Evolutionary conservation across 345 rosid species (phyloP), one percentile per base, ranked within the genome.

Genomic region (Lenwebbia sp.): DNA sequence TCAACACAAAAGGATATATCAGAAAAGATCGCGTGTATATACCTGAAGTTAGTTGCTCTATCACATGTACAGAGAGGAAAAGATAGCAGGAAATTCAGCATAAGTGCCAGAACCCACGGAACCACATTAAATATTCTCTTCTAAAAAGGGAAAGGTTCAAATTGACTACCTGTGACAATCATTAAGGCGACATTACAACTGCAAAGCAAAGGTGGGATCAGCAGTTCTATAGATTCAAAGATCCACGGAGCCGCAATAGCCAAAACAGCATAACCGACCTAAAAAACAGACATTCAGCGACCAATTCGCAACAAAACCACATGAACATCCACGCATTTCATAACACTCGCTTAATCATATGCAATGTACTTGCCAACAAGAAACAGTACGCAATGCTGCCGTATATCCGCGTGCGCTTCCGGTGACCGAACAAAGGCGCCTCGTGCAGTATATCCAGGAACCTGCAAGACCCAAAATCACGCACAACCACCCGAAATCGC

Each of bases 391-490:
- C 86, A 85, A 95, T 89, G 85, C 98, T 92, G 60, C 98, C 98
- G 84, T 95, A 86, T 81, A 96, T 87, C 85, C 94, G 92, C 88
- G 94, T 93, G 41, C 96, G 92, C 93, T 96, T 95, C 91, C 98
- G 92, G 89, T 95, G 96, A 90, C 97, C 98, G n/a, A 95, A 92
- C 60, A 96, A 88, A 82, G 99, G 97, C 87, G 99, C 98, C 86
- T 96, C 99, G 50, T 96, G 97, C 82, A 96, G 92, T 88, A 96
- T 96, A 89, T 96, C 98, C 56, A 95, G 93, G 85, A 96, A 96
- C 92, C 99, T 95, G 78, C 54, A 86, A 86, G n/a, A 55, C 52
- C 82, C 83, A 88, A 10, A 85, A 87, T 84, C 22, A 28, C 30
- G n/a, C 76, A 2, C 85, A 28, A 65, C 52, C 40, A 28, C 51